Conservation (phyloP, 257 asterid species). For the Penstemon barbatus region DNA sequence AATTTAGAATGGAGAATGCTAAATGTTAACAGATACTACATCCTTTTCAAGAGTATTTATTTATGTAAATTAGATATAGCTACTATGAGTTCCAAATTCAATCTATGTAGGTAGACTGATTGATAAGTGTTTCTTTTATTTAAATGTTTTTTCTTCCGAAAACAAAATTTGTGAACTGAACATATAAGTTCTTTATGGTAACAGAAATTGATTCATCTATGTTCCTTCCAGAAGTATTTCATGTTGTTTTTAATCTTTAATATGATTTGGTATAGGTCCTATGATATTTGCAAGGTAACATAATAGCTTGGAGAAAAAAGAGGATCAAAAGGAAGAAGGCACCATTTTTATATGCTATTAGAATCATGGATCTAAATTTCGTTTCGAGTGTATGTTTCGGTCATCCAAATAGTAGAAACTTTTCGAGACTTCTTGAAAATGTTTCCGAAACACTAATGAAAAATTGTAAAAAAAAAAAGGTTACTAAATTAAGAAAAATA, state of each 20-base stretch:
- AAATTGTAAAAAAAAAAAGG: too few species aligned
- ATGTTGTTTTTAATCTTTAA: neutral
- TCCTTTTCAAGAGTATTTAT: conserved; percentile 10
- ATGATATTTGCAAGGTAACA: too few species aligned
- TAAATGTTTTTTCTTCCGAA: neutral
- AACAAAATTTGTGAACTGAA: conserved; percentile 1
- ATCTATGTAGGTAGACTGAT: neutral
- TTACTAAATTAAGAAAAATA: too few species aligned
- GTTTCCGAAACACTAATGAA: too few species aligned
- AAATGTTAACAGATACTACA: neutral
- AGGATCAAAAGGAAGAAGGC: too few species aligned
- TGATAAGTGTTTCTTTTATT: neutral
- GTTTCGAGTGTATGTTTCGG: too few species aligned
- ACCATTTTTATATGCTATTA: too few species aligned
- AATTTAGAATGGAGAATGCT: conserved; percentile 12
- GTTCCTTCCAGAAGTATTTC: neutral
- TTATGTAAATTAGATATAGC: neutral
- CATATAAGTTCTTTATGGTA: conserved; percentile 9
- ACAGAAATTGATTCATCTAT: neutral
- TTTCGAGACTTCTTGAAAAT: too few species aligned
- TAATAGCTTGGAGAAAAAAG: neutral
- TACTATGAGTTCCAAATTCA: neutral
- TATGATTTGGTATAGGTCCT: neutral
- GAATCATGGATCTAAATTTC: too few species aligned
- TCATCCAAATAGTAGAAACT: too few species aligned